Percentiles rank a stretch among this genome's conserved stretches.
Conservation (phyloP, 768 basidiomycete genomes). For the Amylocystis lapponica region DNA sequence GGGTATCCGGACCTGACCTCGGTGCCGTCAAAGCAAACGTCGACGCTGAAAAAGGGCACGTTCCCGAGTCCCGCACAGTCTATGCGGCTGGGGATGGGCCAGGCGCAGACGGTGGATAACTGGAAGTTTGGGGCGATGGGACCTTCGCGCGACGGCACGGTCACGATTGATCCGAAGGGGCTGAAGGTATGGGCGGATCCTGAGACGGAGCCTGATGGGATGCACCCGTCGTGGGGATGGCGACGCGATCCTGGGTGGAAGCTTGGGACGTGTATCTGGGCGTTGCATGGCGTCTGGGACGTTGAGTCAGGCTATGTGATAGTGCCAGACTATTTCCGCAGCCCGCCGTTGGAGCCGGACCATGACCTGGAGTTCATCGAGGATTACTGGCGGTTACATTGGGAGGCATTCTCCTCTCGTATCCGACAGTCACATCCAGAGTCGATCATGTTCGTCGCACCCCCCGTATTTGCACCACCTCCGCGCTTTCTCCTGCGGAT, state of each 20-base stretch:
- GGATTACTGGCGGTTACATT: slow-evolving; percentile 80
- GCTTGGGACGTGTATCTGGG: slow-evolving; percentile 82
- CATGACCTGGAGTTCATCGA: slow-evolving; percentile 58
- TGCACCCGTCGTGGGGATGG: slow-evolving; percentile 79
- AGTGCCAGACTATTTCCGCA: slow-evolving; percentile 70
- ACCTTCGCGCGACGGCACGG: slow-evolving; percentile 62
- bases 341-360: slow-evolving; percentile 31
- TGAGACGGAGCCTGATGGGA: slow-evolving; percentile 41
- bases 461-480: slow-evolving; percentile 83
- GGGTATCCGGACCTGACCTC: slow-evolving; percentile 61
- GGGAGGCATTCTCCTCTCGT: slow-evolving; percentile 45
- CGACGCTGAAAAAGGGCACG: slow-evolving; percentile 80
- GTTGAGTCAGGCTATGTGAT: slow-evolving; percentile 59
- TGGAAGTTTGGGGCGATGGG: slow-evolving; percentile 80
- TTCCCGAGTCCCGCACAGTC: slow-evolving; percentile 82
- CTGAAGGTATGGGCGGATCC: slow-evolving; percentile 71
- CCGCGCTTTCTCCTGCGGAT: slow-evolving; percentile 52
- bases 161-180: slow-evolving; percentile 84
- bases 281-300: slow-evolving; percentile 88
- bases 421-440: slow-evolving; percentile 70
- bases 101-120: slow-evolving; percentile 73
- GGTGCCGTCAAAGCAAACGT: slow-evolving; percentile 62
- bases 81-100: slow-evolving; percentile 84
- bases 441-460: slow-evolving; percentile 86
- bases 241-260: slow-evolving; percentile 63